phyloP scores from a whole-genome alignment of 306 rosid species.

The Cucumis hystrix region DNA sequence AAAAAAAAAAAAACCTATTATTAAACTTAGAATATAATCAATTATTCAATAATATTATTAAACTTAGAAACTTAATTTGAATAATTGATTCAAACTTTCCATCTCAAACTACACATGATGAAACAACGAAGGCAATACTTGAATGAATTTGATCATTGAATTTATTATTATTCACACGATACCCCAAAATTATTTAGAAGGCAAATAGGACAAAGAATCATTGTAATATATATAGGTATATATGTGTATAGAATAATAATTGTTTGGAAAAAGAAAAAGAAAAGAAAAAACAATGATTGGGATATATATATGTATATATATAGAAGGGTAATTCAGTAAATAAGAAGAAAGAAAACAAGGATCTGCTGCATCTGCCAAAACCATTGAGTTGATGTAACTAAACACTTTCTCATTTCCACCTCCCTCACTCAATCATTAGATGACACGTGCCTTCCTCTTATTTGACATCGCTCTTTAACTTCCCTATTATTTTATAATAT shows the following conservation, averaged over 20 bases:
- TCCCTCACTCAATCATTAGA: constrained; percentile 29
- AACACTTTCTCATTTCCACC: constrained; percentile 25
- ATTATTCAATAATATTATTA: too few relatives aligned
- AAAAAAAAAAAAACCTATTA: too few relatives aligned
- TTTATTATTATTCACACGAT: neutral
- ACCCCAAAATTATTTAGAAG: neutral
- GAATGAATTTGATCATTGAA: neutral
- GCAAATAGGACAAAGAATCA: neutral
- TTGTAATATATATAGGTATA: neutral
- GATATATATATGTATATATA: too few relatives aligned
- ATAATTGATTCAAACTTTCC: too few relatives aligned
- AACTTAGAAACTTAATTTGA: too few relatives aligned
- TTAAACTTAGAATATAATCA: too few relatives aligned
- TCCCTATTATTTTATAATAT: neutral
- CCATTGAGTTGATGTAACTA: constrained; percentile 41
- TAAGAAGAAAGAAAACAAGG: constrained; percentile 5
- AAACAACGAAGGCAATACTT: neutral
- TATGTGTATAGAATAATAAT: neutral
- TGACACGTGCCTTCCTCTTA: constrained; percentile 23
- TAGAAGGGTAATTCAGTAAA: constrained; percentile 26
- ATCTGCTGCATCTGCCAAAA: constrained; percentile 17
- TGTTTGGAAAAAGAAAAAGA: neutral
- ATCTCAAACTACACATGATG: neutral
- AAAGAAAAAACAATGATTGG: neutral
- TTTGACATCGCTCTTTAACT: constrained; percentile 10